Evolutionary conservation across 306 rosid genomes (phyloP).

Genomic region (Fagus crenata): DNA sequence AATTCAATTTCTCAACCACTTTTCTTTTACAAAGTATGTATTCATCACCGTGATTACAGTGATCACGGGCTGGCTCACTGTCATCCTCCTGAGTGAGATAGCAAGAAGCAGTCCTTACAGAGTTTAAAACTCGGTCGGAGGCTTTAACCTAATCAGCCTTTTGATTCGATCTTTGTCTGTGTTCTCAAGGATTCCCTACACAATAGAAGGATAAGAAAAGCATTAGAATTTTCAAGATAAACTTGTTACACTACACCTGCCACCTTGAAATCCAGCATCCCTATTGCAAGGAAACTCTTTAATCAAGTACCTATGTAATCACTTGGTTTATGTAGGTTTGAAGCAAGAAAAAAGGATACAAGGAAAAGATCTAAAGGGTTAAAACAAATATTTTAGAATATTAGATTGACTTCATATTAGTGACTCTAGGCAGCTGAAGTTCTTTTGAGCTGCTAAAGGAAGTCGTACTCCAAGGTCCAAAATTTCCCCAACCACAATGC

Average conservation of each 20-base stretch:
- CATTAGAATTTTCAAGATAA: constrained; percentile 19
- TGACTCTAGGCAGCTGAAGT: neutral
- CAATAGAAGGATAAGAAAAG: constrained; percentile 28
- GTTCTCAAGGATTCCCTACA: constrained; percentile 84
- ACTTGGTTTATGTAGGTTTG: neutral
- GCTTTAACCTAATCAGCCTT: constrained; percentile 79
- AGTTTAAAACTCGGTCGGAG: constrained; percentile 73
- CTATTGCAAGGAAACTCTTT: neutral
- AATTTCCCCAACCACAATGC: neutral
- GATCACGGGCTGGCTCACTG: neutral
- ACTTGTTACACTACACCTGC: neutral
- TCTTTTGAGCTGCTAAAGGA: neutral
- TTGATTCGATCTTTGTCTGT: constrained; percentile 90
- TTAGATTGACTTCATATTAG: neutral
- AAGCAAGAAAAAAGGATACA: neutral
- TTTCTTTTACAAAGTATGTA: neutral
- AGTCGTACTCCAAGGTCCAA: neutral
- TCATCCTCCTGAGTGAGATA: neutral
- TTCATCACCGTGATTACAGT: neutral
- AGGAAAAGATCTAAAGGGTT: neutral
- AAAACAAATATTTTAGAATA: neutral
- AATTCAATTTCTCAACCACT: neutral
- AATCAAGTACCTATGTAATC: neutral
- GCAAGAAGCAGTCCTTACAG: neutral
- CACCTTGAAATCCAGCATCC: neutral